Base-by-base conservation (phyloP, 768 basidiomycete species). In the Gymnopilus dilepis region DNA sequence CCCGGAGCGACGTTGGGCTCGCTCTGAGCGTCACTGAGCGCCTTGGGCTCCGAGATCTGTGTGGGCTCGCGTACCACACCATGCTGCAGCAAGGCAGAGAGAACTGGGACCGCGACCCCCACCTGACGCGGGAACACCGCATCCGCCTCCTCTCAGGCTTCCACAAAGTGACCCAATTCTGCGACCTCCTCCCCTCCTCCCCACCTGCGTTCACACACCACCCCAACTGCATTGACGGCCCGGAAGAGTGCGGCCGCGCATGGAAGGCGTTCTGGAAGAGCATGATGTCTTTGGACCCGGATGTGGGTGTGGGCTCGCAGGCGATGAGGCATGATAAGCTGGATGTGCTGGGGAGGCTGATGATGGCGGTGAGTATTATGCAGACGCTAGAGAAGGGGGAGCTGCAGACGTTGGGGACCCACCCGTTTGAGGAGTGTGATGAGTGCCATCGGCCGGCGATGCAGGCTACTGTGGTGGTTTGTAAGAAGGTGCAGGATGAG, bases 61-160 rank as follows among this genome's bases (percentile, higher is more conserved):
- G 81, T 61, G 84, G 82, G 12, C 73, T 79, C 62, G 82, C 83
- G 17, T 86, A 85, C 63, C 78, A 83, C 58, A 73, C 78, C 40
- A 81, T 85, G 78, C 75, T 86, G 70, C 72, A 84, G 15, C 80
- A 81, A 65, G 85, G 84, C 15, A 76, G 80, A 38, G 74, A 80
- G 26, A 70, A 72, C 22, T 86, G 85, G 84, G 80, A 81, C 51
- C 62, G 73, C 7, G 84, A 84, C 56, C 65, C 71, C n/a, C 67
- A 67, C n/a, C 73, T 86, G 34, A 77, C 77, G 24, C 76, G 81
- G 12, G 70, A 78, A n/a, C 84, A 86, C 62, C 77, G 81, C 9
- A 76, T 85, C 31, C 82, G 83, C 38, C 72, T 86, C 40, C 70
- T 86, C 7, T 83, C 82, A 24, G 85, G 85, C 15, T 79, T 82